These are phyloP conservation scores for Angophora floribunda DNA, from an alignment of 345 rosid species.

Conservation along the genomic window DNA sequence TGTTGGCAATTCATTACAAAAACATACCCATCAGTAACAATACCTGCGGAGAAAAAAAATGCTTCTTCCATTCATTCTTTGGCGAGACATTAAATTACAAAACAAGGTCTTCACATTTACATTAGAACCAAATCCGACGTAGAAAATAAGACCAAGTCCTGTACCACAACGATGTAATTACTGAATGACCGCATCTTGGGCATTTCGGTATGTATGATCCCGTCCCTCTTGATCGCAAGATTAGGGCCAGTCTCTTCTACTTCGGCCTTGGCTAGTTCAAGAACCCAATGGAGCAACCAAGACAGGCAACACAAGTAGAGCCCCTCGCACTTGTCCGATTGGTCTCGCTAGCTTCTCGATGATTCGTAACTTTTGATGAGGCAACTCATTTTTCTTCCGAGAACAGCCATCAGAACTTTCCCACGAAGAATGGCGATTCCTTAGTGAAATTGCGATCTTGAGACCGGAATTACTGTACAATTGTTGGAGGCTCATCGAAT, in stretches of 20 bases:
- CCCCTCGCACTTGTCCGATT: not conserved
- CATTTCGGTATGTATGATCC: not conserved
- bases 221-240: not conserved
- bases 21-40: not conserved
- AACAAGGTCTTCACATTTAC: not conserved
- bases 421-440: not conserved
- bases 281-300: not conserved
- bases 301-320: not conserved
- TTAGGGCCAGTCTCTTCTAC: not conserved
- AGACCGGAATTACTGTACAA: not conserved
- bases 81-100: not conserved
- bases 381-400: fast-evolving
- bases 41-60: not conserved
- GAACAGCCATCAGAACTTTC: not conserved
- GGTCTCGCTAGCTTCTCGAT: not conserved
- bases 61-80: not conserved
- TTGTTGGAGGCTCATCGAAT: not conserved
- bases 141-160: not conserved
- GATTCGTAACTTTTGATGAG: not conserved
- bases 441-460: not conserved
- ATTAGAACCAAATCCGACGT: not conserved
- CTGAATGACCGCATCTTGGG: not conserved
- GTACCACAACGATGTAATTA: not conserved
- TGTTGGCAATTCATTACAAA: not conserved
- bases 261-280: not conserved